Evolutionary conservation across 148 eudicot species (phyloP), one percentile per base, ranked within the genome.

Genomic region (Amaranthus hypochondriacus): DNA sequence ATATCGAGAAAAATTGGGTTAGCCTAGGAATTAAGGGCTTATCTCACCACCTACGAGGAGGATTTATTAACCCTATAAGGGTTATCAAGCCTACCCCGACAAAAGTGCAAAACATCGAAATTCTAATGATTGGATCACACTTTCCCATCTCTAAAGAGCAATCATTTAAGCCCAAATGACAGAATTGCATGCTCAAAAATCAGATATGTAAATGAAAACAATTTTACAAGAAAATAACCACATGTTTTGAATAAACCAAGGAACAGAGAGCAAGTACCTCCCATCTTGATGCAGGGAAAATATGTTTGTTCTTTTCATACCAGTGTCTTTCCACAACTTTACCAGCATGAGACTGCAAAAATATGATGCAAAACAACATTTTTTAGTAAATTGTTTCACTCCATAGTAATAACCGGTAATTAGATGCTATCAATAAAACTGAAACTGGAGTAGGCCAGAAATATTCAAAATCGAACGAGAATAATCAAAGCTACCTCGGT

Each of bases 211-310:
- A 5, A 46, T 64, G 47, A 9, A 2, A 64, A 44, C 12, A 12
- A 2, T 14, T 28, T 8, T 8, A 62, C 48, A 62, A 44, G 48
- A 5, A 65, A 46, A 48, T 5, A n/a, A 73, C 12, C 21, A 39
- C 55, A 42, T 39, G 12, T 6, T 67, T 48, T 43, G 13, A 44
- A 5, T 43, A 5, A 66, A 72, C 52, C 58, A 49, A 12, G 56
- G 9, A 63, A 68, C 54, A 57, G 76, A 77, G 69, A 57, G 77
- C 57, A 10, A 7, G 61, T 77, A 94, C 98, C 98, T 94, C 98
- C 98, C 98, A 94, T 88, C 98, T 84, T 78, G 98, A 94, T 46
- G 98, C 98, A 49, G 98, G 98, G 74, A 94, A 94, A 63, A 94
- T 94, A 80, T 94, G 98, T 73, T 94, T 94, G 87, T 94, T 94